These are phyloP conservation scores for Neopestalotiopsis sp. DNA, from an alignment of 2,329 filamentous ascomycete genomes.

Conservation along the genomic window DNA sequence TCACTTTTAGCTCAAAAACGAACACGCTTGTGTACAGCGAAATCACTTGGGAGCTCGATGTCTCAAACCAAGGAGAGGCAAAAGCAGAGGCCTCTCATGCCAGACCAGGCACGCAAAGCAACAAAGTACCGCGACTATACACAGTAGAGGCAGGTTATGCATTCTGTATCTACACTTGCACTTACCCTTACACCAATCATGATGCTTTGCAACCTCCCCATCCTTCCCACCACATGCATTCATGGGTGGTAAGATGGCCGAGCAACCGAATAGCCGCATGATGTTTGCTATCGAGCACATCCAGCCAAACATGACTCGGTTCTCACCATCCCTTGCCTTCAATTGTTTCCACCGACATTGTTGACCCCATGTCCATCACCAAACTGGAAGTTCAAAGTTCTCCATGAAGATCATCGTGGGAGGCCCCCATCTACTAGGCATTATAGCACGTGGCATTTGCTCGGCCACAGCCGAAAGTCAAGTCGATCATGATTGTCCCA, in stretches of 20 bases:
- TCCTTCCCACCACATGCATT: background rate
- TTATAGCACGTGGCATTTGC: background rate
- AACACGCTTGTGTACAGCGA: background rate
- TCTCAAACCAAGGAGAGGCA: background rate
- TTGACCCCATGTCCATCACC: background rate
- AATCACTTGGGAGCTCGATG: background rate
- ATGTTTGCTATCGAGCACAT: background rate
- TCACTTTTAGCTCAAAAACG: background rate
- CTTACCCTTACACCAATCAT: background rate
- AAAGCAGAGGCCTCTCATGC: background rate
- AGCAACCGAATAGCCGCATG: conserved; percentile 2
- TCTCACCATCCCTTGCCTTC: background rate
- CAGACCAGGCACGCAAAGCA: background rate
- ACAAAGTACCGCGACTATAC: background rate
- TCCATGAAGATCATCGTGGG: background rate
- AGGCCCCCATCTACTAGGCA: background rate
- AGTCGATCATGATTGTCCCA: background rate
- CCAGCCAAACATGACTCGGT: background rate
- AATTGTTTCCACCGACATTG: background rate
- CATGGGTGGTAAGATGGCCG: background rate
- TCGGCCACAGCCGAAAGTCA: background rate
- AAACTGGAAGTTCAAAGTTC: background rate
- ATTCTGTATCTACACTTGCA: background rate
- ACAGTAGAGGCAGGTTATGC: background rate
- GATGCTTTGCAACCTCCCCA: background rate